Evolutionary conservation across 495 filamentous ascomycete genomes (phyloP), one percentile per base, ranked within the genome.

Genomic region (Penicillium lividum): DNA sequence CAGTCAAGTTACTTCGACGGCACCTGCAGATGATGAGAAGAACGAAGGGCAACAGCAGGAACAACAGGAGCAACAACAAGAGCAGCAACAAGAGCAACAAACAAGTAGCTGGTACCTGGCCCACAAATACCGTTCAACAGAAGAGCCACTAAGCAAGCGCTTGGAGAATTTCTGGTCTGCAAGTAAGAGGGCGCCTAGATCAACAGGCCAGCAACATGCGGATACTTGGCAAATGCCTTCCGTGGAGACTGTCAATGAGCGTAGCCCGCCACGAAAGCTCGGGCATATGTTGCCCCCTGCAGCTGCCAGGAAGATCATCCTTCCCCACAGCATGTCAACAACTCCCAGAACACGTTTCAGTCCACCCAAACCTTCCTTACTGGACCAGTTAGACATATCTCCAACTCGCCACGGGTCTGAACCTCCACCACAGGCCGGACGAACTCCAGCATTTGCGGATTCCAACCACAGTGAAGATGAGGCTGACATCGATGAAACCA

Each of bases 341-440:
- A 78, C 76, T 1, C 74, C 75, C 29, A 69, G 73, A 45, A 77
- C 72, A 18, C 68, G 77, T 42, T 80, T 80, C 53, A 80, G 76
- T 48, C 76, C 72, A 31, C 75, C 75, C 7, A 78, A 78, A 53
- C 75, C 73, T 16, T 74, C 75, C 30, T 70, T 78, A 9, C 65
- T 78, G 15, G 75, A 78, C 18, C 69, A 74, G 49, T 60, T 75
- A 10, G 75, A 78, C 47, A 59, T 69, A 33, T 77, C 77, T 10
- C 77, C 77, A 33, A 77, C 73, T 25, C 71, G 76, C 8, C 69
- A 70, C 22, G 60, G 61, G 22, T 68, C 70, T 46, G 72, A 71
- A 15, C 63, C 69, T 7, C 68, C 71, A 31, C 64, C 70, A 10
- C 73, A 75, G 40, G 63, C 61, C 51, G 57, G 44, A 4, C 57